Conservation (phyloP, 2,329 filamentous ascomycete species). For the Rosellinia necatrix region DNA sequence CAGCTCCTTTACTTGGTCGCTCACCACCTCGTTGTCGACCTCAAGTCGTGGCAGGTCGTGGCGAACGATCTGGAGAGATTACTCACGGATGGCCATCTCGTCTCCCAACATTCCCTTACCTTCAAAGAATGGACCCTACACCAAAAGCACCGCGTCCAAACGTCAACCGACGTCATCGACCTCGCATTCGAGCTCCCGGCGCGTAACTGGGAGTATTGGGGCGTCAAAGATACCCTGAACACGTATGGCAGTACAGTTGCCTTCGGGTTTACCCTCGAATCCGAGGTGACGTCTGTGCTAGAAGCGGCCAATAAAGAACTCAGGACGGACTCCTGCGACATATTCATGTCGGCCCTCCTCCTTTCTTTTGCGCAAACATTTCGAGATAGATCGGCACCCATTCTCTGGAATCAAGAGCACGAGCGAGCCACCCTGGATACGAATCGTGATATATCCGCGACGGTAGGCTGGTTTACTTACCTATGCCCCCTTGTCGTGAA, state of each 20-base stretch:
- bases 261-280: conserved; percentile 49
- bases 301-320: conserved; percentile 52
- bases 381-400: conserved; percentile 53
- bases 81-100: conserved; percentile 49
- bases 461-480: conserved; percentile 65
- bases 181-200: conserved; percentile 48
- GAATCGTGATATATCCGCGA: conserved; percentile 58
- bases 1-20: conserved; percentile 56
- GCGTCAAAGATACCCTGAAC: conserved; percentile 48
- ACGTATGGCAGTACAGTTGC: conserved; percentile 51
- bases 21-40: conserved; percentile 57
- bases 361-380: conserved; percentile 62
- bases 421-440: conserved; percentile 51
- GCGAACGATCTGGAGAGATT: conserved; percentile 56
- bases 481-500: conserved; percentile 56
- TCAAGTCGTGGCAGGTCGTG: conserved; percentile 56
- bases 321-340: conserved; percentile 57
- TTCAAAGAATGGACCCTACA: conserved; percentile 57
- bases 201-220: conserved; percentile 54
- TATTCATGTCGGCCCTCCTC: conserved; percentile 58
- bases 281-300: conserved; percentile 49
- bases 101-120: conserved; percentile 51
- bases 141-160: conserved; percentile 46
- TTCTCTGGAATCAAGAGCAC: conserved; percentile 59
- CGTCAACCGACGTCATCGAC: conserved; percentile 33